These are phyloP conservation scores for Fusarium domesticum DNA, from an alignment of 2,329 filamentous ascomycete species.

Conservation along the genomic window DNA sequence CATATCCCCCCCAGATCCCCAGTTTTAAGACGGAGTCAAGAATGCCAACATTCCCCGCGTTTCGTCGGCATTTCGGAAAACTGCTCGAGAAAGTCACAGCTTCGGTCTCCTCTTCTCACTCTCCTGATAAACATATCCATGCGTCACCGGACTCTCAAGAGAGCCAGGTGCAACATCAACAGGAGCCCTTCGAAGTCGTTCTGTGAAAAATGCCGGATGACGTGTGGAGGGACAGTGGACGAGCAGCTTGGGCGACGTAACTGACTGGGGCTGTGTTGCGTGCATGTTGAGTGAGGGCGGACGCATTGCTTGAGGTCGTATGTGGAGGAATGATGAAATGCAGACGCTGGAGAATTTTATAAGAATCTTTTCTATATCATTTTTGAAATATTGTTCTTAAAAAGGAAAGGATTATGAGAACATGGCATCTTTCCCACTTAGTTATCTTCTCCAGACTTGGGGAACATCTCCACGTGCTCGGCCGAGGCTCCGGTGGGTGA, in stretches of 20 bases:
- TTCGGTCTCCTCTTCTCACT: constrained; percentile 31
- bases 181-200: constrained; percentile 56
- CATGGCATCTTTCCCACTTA: neutral
- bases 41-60: too few species aligned
- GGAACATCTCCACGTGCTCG: neutral
- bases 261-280: constrained; percentile 12
- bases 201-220: constrained; percentile 76
- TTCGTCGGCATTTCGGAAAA: too few species aligned
- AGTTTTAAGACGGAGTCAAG: too few species aligned
- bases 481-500: neutral
- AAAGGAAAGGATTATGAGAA: neutral
- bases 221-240: constrained; percentile 49
- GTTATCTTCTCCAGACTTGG: neutral
- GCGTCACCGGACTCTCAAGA: constrained; percentile 50
- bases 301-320: neutral
- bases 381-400: neutral
- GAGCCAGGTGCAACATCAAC: constrained; percentile 29
- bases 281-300: neutral
- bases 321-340: neutral
- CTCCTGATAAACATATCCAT: constrained; percentile 60
- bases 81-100: too few species aligned
- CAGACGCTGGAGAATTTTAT: too few species aligned
- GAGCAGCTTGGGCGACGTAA: too few species aligned
- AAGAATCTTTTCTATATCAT: too few species aligned
- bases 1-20: too few species aligned